Evolutionary conservation across 73 alveolate genomes (phyloP), one percentile per base, ranked within the genome.

Genomic region (Tetrahymena elliotti): DNA sequence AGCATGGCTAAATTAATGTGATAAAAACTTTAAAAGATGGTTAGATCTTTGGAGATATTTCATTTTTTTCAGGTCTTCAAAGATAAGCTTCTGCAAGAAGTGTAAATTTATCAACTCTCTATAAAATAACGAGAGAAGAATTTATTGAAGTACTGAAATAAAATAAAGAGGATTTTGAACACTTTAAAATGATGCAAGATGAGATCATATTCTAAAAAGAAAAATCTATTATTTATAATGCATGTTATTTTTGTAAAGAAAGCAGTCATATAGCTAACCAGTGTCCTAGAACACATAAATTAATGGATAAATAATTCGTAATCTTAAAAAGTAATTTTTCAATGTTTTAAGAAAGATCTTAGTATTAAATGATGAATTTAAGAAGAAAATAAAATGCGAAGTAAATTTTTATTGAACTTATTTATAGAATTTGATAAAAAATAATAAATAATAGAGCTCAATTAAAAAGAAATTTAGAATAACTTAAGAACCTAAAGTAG

Each of bases 61-160:
- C 93, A 84, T 94, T 94, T 52, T 94, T 94, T 84, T 84, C 96
- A 33, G 94, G 95, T 0, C 88, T 52, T 47, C 31, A 31, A 35
- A 94, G 93, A 37, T 33, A 83, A 40, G 93, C 52, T 54, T 83
- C 96, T 18, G 93, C 88, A 41, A 94, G 53, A 0, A 84, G 95
- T 34, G 68, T 94, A 47, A 94, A 93, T 37, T 84, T 94, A 33
- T 47, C 96, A 31, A 16, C 93, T 18, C n/a, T 94, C 10, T 94
- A 84, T n/a, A 84, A 33, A 84, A 84, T 94, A 38, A 92, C 36
- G 16, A 94, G 96, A 94, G 92, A 94, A 0, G 24, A 84, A 40
- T 94, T 84, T 94, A n/a, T 84, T 4, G 22, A 38, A 1, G 40
- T 94, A 15, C 40, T 94, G 18, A 84, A 88, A 88, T 34, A 84